Percentiles rank a stretch among this genome's conserved stretches.
Evolutionary conservation across 2,329 filamentous ascomycete genomes (phyloP).

Genomic region (Pyrenophora teres): DNA sequence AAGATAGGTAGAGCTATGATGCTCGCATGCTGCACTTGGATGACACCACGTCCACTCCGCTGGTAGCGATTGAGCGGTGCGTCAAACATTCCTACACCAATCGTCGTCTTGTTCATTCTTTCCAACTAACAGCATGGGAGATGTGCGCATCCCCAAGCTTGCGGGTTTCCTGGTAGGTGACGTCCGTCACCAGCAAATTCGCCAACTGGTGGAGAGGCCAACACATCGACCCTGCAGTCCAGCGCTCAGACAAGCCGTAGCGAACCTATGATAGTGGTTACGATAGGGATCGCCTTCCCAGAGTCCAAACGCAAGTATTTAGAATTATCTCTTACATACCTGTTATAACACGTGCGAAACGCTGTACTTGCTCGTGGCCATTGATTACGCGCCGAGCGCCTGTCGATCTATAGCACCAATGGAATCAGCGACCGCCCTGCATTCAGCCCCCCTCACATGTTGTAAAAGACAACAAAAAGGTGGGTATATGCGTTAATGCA

Average conservation of each 20-base stretch:
- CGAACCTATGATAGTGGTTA: not conserved
- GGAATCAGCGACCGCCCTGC: constrained; percentile 11
- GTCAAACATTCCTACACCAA: constrained; percentile 3
- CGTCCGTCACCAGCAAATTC: not conserved
- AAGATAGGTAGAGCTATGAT: constrained; percentile 5
- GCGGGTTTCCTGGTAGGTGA: not conserved
- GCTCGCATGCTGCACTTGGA: constrained; percentile 7
- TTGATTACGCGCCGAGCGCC: constrained; percentile 19
- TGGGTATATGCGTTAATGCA: constrained; percentile 11
- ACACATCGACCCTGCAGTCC: not conserved
- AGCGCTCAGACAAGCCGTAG: not conserved
- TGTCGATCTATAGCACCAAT: constrained; percentile 4
- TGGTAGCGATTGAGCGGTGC: constrained; percentile 10
- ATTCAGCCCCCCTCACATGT: constrained; percentile 7
- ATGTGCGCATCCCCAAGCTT: not conserved
- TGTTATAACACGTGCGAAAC: constrained; percentile 2
- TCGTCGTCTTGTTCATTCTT: not conserved
- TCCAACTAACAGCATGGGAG: not conserved
- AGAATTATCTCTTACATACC: not conserved
- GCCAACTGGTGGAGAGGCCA: not conserved
- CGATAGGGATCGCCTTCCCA: not conserved
- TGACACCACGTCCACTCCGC: constrained; percentile 2
- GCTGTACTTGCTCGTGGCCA: constrained; percentile 7
- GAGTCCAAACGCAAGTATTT: not conserved
- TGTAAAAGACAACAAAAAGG: constrained; percentile 4